These are phyloP conservation scores for Pezicula neosporulosa DNA, from an alignment of 2,329 filamentous ascomycete species.

Conservation along the genomic window DNA sequence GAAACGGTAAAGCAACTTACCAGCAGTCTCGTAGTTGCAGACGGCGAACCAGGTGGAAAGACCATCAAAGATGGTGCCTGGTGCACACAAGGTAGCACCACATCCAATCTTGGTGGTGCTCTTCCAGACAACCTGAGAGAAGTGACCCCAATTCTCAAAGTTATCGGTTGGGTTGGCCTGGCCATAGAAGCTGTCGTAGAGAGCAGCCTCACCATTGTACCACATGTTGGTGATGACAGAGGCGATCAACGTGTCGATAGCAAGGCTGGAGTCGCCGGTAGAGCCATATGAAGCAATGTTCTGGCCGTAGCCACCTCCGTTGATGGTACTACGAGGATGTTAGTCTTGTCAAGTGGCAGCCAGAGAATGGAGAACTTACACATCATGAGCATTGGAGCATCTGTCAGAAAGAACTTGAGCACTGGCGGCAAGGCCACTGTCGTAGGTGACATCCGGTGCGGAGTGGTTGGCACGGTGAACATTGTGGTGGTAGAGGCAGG, in stretches of 20 bases:
- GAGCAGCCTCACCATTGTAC: conserved; percentile 76
- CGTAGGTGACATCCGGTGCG: conserved; percentile 62
- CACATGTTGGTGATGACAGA: conserved; percentile 75
- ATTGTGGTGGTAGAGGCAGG: conserved; percentile 63
- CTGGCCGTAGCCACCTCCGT: conserved; percentile 74
- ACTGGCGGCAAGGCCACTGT: conserved; percentile 56
- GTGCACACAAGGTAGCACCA: conserved; percentile 49
- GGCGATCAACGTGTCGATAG: conserved; percentile 53
- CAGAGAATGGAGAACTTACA: conserved; percentile 50
- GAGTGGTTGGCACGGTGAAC: conserved; percentile 81
- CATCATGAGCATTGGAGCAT: conserved; percentile 74
- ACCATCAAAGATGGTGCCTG: conserved; percentile 36
- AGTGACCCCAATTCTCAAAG: conserved; percentile 48
- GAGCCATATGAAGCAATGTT: conserved; percentile 73
- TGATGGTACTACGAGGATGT: conserved; percentile 43
- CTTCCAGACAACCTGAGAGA: conserved; percentile 73
- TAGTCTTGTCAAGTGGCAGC: conserved; percentile 19
- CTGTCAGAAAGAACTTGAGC: conserved; percentile 60
- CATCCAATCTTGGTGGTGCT: conserved; percentile 61
- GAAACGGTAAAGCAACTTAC: conserved; percentile 44
- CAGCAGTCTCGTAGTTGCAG: conserved; percentile 79
- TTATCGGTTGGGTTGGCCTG: conserved; percentile 52
- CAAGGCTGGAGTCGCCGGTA: conserved; percentile 42
- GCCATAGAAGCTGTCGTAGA: conserved; percentile 56
- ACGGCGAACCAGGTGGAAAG: conserved; percentile 72